Evolutionary conservation across 176 grass and related monocot genomes (phyloP), one percentile per base, ranked within the genome.

Genomic region (Hordeum marinum): DNA sequence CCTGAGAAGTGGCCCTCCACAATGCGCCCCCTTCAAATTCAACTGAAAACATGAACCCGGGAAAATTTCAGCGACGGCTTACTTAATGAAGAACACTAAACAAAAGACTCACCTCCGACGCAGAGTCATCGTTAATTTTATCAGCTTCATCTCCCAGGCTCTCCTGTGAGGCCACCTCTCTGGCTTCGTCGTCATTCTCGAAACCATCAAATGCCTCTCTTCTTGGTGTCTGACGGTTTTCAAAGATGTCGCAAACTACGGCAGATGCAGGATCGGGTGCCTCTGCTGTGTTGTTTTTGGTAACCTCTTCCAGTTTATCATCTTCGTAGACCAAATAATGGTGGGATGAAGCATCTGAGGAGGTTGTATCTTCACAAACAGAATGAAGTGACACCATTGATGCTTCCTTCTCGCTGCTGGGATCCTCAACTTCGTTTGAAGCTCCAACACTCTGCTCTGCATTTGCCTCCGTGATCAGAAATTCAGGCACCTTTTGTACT

Each of bases 11-110:
- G 87, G 87, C 60, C 45, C 20, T 68, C 76, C 54, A 41, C 37
- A 17, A 45, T 39, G 6, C 2, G 36, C 37, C 46, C 61, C 82
- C 87, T 89, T 85, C 25, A 50, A 89, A 76, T 85, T 40, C 11
- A 81, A 15, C 60, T 76, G 63, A 84, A 84, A 7, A 67, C 55
- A 67, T 60, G 26, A 36, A 37, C 27, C 36, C 26, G 69, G 39
- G 50, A 29, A 76, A 40, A 50, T 1, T 60, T 81, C 60, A 68
- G 27, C 46, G 35, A 61, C 31, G 61, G 26, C 26, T 71, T 24
- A 79, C 15, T 18, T 13, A 35, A 34, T 21, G 25, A 34, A 4
- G 7, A 66, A 66, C 68, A 48, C 1, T 73, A 20, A 63, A 50
- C 32, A 14, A 15, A 50, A 65, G 8, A 68, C 87, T 85, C 11